These are phyloP conservation scores for Trichoderma brevicompactum DNA, from an alignment of 2,329 filamentous ascomycete species.

Conservation along the genomic window DNA sequence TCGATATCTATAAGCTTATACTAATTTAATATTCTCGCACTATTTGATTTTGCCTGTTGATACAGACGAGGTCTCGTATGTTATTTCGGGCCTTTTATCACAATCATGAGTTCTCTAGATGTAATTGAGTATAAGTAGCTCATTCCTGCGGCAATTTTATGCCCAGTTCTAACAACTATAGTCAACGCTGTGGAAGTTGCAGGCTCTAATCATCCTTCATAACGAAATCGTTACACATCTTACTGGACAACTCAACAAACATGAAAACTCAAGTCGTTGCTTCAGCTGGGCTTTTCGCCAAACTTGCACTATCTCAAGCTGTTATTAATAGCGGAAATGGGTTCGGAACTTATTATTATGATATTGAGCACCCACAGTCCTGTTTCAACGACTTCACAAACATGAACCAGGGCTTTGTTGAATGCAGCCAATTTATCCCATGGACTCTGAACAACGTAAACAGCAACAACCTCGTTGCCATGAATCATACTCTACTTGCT, in stretches of 20 bases:
- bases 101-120: background rate
- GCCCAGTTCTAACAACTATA: too few species aligned
- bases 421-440: conserved; percentile 21
- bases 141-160: too few species aligned
- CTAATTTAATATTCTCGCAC: background rate
- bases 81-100: conserved; percentile 14
- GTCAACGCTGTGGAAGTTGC: too few species aligned
- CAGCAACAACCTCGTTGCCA: conserved; percentile 32
- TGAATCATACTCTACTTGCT: conserved; percentile 30
- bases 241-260: background rate
- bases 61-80: background rate
- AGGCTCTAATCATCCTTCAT: too few species aligned
- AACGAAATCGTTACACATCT: too few species aligned
- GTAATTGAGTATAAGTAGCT: conserved; percentile 1
- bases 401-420: conserved; percentile 24
- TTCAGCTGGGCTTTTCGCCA: conserved; percentile 1
- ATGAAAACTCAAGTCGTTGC: conserved; percentile 24
- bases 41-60: background rate
- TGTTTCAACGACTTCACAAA: conserved; percentile 20
- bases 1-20: conserved; percentile 7
- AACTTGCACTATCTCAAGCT: background rate
- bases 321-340: conserved; percentile 24
- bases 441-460: conserved; percentile 27
- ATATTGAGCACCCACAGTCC: conserved; percentile 6
- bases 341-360: conserved; percentile 29